Conservation (phyloP, 75 land plant species). For the Selaginella tamariscina region DNA sequence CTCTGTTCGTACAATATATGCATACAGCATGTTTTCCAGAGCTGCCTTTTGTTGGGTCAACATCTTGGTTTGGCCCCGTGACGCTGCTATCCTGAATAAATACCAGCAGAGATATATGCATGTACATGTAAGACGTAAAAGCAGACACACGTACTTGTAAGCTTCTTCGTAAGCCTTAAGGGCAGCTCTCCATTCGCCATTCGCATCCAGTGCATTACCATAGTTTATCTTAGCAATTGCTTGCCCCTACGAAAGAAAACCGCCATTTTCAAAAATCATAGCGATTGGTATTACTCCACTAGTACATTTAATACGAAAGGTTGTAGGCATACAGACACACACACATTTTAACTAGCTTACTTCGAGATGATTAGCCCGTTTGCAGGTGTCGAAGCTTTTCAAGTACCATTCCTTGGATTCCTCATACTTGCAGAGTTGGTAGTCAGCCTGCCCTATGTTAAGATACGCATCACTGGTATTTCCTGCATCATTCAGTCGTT, state of each 20-base stretch:
- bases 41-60: constrained; percentile 52
- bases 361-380: constrained; percentile 61
- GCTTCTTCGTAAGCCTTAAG: constrained; percentile 70
- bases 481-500: constrained; percentile 66
- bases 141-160: constrained; percentile 42
- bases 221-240: constrained; percentile 75
- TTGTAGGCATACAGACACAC: background rate
- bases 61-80: constrained; percentile 34
- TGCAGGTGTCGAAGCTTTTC: constrained; percentile 56
- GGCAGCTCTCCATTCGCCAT: constrained; percentile 69
- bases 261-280: background rate
- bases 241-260: constrained; percentile 58
- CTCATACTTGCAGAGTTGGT: constrained; percentile 50
- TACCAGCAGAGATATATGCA: too few relatives aligned
- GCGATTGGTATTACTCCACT: too few relatives aligned
- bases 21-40: constrained; percentile 88
- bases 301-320: too few relatives aligned
- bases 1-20: constrained; percentile 77
- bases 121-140: too few relatives aligned
- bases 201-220: constrained; percentile 67
- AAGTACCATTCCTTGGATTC: constrained; percentile 78
- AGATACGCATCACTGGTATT: constrained; percentile 73
- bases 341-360: constrained; percentile 26
- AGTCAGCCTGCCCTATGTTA: constrained; percentile 65
- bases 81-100: constrained; percentile 48